A percentile compares a stretch with the other conserved stretches of the same genome.
These are phyloP conservation scores for Pueraria montana DNA, from an alignment of 306 rosid species.

Conservation along the genomic window DNA sequence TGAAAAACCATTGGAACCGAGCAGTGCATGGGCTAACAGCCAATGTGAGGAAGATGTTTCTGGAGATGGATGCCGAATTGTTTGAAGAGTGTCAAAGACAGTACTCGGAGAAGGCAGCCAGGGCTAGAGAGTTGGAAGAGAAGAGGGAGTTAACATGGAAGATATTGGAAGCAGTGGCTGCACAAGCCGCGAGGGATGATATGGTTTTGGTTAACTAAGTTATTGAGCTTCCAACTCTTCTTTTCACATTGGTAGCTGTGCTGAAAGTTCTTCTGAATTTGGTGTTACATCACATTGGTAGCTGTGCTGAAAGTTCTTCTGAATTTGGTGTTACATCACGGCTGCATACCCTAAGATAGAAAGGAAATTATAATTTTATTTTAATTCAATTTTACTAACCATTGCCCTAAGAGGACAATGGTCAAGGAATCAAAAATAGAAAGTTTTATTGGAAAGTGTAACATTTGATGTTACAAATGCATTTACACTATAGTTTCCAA, in stretches of 20 bases:
- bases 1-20: slow-evolving; percentile 71
- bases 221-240: slow-evolving; percentile 41
- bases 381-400: not conserved
- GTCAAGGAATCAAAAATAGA: not conserved
- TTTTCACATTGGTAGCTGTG: slow-evolving; percentile 35
- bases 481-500: not conserved
- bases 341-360: slow-evolving; percentile 25
- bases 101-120: slow-evolving; percentile 61
- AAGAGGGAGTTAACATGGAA: slow-evolving; percentile 68
- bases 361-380: slow-evolving; percentile 44
- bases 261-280: slow-evolving; percentile 42
- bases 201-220: slow-evolving; percentile 67
- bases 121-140: slow-evolving; percentile 56
- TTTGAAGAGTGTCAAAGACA: slow-evolving; percentile 63
- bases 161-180: slow-evolving; percentile 71
- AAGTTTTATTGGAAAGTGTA: slow-evolving; percentile 6
- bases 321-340: slow-evolving; percentile 26
- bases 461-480: not conserved
- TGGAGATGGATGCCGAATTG: slow-evolving; percentile 68
- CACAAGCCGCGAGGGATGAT: slow-evolving; percentile 59
- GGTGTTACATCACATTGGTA: slow-evolving; percentile 26
- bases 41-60: slow-evolving; percentile 66
- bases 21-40: slow-evolving; percentile 62
- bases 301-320: slow-evolving; percentile 44
- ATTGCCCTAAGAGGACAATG: slow-evolving; percentile 1